Evolutionary conservation across 352 stramenopile species (phyloP).

Genomic region (Aphanomyces invadans): DNA sequence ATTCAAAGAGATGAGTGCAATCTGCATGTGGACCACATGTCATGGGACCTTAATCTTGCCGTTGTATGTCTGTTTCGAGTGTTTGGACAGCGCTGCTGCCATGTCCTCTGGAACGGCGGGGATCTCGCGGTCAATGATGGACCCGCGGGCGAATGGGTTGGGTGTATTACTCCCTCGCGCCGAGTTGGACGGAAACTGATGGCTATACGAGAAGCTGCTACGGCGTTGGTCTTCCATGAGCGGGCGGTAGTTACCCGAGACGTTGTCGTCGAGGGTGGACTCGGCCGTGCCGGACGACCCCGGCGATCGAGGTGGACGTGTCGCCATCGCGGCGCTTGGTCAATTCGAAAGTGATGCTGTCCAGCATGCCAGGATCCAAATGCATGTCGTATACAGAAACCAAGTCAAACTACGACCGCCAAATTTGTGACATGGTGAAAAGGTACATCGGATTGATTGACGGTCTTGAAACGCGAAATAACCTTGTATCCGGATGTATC

Average conservation of each 20-base stretch:
- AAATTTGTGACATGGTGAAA: too few relatives aligned
- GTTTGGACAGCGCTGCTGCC: neutral
- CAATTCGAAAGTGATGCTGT: too few relatives aligned
- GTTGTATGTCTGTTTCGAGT: conserved; percentile 1
- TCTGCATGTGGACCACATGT: neutral
- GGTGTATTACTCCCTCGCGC: neutral
- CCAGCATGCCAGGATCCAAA: too few relatives aligned
- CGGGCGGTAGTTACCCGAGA: neutral
- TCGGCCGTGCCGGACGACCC: neutral
- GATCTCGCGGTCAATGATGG: conserved; percentile 12
- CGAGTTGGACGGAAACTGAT: neutral
- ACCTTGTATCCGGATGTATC: too few relatives aligned
- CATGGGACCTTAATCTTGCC: conserved; percentile 5
- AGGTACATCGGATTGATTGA: too few relatives aligned
- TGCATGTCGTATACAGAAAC: too few relatives aligned
- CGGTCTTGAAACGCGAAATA: too few relatives aligned
- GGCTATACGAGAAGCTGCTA: conserved; percentile 22
- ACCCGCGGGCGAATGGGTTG: neutral
- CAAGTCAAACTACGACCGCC: too few relatives aligned
- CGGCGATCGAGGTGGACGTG: too few relatives aligned
- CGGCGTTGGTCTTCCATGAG: neutral
- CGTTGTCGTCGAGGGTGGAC: neutral
- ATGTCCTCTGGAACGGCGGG: neutral
- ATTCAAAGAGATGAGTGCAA: neutral
- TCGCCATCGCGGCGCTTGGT: too few relatives aligned